A percentile compares a stretch with the other conserved stretches of the same genome.
Evolutionary conservation across 148 eudicot genomes (phyloP).

Genomic region (Diospyros kaki): DNA sequence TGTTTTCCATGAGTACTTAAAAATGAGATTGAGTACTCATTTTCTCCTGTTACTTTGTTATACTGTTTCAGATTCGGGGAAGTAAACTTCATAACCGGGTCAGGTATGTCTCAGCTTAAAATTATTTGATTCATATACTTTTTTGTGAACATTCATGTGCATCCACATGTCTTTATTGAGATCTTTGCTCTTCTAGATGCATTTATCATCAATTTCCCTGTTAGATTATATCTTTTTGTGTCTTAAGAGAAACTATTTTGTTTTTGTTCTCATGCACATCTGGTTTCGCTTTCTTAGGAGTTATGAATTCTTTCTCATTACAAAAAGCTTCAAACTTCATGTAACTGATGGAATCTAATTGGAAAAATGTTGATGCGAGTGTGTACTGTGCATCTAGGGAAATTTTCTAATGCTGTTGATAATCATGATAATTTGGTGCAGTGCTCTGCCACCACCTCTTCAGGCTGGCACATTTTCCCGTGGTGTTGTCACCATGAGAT

Average conservation of each 20-base stretch:
- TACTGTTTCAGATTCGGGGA: slow-evolving; percentile 69
- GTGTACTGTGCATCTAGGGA: neutral
- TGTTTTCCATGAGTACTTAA: neutral
- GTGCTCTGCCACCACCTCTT: slow-evolving; percentile 98
- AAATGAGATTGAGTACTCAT: neutral
- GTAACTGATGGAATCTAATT: neutral
- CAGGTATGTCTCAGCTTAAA: slow-evolving; percentile 45
- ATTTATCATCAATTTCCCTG: neutral
- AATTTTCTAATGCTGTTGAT: neutral
- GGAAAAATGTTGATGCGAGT: neutral
- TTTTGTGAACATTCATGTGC: too few species aligned
- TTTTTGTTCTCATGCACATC: neutral
- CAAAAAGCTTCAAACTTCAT: neutral
- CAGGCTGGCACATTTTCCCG: slow-evolving; percentile 97
- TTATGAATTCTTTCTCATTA: too few species aligned
- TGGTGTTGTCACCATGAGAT: slow-evolving; percentile 95
- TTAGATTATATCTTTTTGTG: neutral
- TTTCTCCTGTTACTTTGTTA: slow-evolving; percentile 11
- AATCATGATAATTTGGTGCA: slow-evolving; percentile 31
- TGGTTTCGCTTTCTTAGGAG: neutral
- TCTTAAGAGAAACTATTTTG: neutral
- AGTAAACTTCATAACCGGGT: slow-evolving; percentile 93
- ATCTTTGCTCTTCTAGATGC: neutral
- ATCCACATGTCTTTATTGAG: neutral
- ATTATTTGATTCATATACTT: neutral